Evolutionary conservation across 306 rosid genomes (phyloP).

Genomic region (Betula pendula): DNA sequence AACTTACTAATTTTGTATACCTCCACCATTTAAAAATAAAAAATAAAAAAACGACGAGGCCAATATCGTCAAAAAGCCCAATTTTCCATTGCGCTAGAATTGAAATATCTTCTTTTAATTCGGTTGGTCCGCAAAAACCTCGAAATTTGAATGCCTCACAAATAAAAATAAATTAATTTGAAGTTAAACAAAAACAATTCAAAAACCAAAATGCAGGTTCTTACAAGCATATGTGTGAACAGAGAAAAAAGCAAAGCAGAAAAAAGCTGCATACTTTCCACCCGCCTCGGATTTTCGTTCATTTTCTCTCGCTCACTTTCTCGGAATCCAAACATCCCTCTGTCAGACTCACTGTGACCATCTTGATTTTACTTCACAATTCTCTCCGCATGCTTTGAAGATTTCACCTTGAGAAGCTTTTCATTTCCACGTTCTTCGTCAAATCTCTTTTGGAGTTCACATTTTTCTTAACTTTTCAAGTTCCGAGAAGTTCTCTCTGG

Average conservation of each 20-base stretch:
- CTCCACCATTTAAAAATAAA: background rate
- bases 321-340: conserved; percentile 44
- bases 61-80: conserved; percentile 31
- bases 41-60: background rate
- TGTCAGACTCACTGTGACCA: conserved; percentile 30
- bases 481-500: conserved; percentile 1
- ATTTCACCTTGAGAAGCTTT: conserved; percentile 18
- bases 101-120: conserved; percentile 39
- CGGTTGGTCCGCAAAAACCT: conserved; percentile 51
- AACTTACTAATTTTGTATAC: background rate
- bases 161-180: conserved; percentile 20
- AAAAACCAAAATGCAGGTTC: conserved; percentile 4
- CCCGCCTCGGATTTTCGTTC: conserved; percentile 38
- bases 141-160: conserved; percentile 38
- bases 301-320: conserved; percentile 41
- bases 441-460: conserved; percentile 19
- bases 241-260: conserved; percentile 26
- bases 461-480: conserved; percentile 21
- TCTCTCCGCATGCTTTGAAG: conserved; percentile 19
- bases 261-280: conserved; percentile 59
- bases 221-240: conserved; percentile 3
- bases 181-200: background rate
- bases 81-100: conserved; percentile 8
- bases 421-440: conserved; percentile 40
- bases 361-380: conserved; percentile 16